These are phyloP conservation scores for Dryadomyces sulphureus DNA, from an alignment of 2,329 filamentous ascomycete genomes.

Conservation along the genomic window DNA sequence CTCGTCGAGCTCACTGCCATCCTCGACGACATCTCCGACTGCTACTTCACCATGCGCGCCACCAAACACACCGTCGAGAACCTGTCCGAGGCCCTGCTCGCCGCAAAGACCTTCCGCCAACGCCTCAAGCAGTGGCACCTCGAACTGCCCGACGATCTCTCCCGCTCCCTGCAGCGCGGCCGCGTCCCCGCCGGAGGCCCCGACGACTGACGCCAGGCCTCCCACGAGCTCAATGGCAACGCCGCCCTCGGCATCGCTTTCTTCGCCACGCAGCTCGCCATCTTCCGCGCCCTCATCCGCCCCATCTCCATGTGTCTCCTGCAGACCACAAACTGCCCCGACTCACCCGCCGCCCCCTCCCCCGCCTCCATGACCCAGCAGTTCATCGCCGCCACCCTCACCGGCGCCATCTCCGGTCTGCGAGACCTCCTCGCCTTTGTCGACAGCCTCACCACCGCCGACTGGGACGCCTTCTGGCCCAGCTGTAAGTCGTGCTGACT, in stretches of 20 bases:
- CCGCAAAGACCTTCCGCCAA: not conserved
- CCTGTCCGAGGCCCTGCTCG: not conserved
- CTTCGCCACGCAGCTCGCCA: slow-evolving; percentile 2
- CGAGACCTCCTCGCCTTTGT: slow-evolving; percentile 4
- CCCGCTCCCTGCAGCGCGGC: not conserved
- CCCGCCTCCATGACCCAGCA: not conserved
- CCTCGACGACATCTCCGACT: slow-evolving; percentile 1
- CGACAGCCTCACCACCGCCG: slow-evolving; percentile 3
- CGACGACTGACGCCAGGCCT: not conserved
- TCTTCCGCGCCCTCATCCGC: slow-evolving; percentile 3
- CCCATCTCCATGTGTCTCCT: slow-evolving; percentile 2
- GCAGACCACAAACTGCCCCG: not conserved
- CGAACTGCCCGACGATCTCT: not conserved
- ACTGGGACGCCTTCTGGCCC: slow-evolving; percentile 7
- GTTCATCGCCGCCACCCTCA: not conserved
- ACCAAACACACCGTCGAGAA: not conserved
- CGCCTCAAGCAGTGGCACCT: slow-evolving; percentile 3
- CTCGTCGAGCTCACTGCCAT: slow-evolving; percentile 3
- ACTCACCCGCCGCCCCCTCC: not conserved
- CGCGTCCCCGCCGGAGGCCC: not conserved
- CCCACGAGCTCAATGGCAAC: not conserved
- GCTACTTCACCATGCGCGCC: slow-evolving; percentile 3
- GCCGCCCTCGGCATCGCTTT: slow-evolving; percentile 3
- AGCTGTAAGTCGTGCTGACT: not conserved
- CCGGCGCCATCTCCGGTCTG: not conserved